These are phyloP conservation scores for Psidium guajava DNA, from an alignment of 345 rosid genomes.

Conservation along the genomic window DNA sequence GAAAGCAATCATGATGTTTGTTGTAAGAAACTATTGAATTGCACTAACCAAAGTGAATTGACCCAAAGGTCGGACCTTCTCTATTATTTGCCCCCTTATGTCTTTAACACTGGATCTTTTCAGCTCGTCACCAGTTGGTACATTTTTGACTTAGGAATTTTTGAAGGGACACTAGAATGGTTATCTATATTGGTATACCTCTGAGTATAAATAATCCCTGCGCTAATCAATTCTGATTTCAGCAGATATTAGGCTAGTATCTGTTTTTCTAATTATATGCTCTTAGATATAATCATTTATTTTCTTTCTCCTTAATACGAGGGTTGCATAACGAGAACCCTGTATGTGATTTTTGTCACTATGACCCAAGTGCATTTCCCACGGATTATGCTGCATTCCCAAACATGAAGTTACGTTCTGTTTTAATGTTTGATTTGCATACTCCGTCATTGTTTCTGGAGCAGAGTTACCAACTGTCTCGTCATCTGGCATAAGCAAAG, in stretches of 20 bases:
- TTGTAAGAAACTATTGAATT: neutral
- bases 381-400: neutral
- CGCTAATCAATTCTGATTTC: neutral
- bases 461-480: slow-evolving; percentile 21
- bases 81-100: neutral
- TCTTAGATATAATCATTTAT: neutral
- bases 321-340: neutral
- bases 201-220: neutral
- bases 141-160: neutral
- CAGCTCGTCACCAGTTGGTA: neutral
- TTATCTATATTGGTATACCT: neutral
- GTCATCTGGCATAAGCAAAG: slow-evolving; percentile 41
- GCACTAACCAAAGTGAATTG: neutral
- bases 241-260: neutral
- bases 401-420: neutral
- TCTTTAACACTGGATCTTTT: neutral
- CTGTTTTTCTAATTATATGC: neutral
- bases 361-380: neutral
- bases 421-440: neutral
- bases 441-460: slow-evolving; percentile 2
- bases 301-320: neutral
- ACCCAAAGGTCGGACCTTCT: neutral
- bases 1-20: neutral
- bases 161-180: neutral
- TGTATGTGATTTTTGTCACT: neutral